Base-by-base conservation (phyloP, 306 rosid genomes). In the Cicer arietinum region DNA sequence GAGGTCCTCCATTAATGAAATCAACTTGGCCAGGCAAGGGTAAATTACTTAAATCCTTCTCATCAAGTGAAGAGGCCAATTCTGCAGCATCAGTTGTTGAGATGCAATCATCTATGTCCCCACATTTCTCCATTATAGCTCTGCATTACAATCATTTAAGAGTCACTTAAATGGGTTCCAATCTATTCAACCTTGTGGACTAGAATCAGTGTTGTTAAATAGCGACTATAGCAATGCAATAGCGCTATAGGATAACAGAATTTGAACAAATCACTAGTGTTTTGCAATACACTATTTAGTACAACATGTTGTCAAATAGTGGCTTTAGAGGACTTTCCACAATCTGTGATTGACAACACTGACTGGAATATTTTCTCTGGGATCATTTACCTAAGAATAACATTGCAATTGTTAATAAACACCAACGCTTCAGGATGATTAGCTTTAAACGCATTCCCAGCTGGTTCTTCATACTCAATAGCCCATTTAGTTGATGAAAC, bases 1-100 rank as follows among this genome's bases (percentile, higher is more conserved):
- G 98, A 80, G 99, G 98, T 5, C 99, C 99, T 62, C 99, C 99
- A 76, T 94, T 94, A 47, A 94, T 94, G 81, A 94, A 94, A 81
- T 94, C 99, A 44, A 94, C 98, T 88, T 90, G 88, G 14, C 99
- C 96, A 11, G 97, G 99, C 82, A 93, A 47, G 0, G 98, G 98
- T 74, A 94, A 80, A 79, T 81, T 83, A 78, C 64, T 81, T 62
- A 83, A 77, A 42, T 81, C 90, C 68, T 83, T 84, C 52, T 86
- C 93, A 47, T 84, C 89, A 20, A 94, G 89, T 35, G 72, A 13
- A 17, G 85, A 75, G 37, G 96, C 98, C 54, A 90, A 81, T 16
- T 90, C 96, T 80, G 88, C 83, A 46, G 98, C 99, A 78, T 94
- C 96, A 2, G 91, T 7, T 1, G 96, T 92, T 68, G 99, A 81